Percentiles rank a stretch among this genome's conserved stretches.
Evolutionary conservation across 2,329 filamentous ascomycete species (phyloP).

Genomic region (Epichloe typhina): DNA sequence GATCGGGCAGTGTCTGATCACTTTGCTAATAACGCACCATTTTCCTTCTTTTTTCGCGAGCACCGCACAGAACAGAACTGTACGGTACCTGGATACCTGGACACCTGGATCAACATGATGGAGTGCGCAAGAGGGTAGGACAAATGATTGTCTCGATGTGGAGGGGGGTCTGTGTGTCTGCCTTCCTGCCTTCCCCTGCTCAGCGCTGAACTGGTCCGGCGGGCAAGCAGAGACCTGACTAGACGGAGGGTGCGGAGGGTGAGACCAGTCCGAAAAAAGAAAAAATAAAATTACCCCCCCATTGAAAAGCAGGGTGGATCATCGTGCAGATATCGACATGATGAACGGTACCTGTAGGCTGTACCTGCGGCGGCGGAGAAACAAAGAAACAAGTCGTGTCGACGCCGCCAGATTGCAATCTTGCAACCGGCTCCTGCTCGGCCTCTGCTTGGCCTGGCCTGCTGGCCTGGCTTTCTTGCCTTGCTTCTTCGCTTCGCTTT

Average conservation of each 20-base stretch:
- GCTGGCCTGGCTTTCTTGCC: neutral
- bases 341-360: constrained; percentile 14
- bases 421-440: too few species aligned
- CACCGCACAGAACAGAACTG: neutral
- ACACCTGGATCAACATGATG: constrained; percentile 19
- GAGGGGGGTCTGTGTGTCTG: constrained; percentile 21
- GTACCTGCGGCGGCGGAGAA: constrained; percentile 17
- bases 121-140: constrained; percentile 14
- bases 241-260: constrained; percentile 13
- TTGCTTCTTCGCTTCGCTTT: constrained; percentile 4
- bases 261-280: constrained; percentile 1
- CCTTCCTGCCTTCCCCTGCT: constrained; percentile 16
- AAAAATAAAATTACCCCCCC: neutral
- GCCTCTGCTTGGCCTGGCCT: too few species aligned
- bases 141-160: constrained; percentile 20
- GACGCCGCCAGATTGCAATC: constrained; percentile 3
- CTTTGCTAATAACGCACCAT: constrained; percentile 15
- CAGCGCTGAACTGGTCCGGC: constrained; percentile 1
- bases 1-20: constrained; percentile 11
- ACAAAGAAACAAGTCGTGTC: constrained; percentile 8
- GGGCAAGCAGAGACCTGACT: constrained; percentile 4
- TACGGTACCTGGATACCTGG: constrained; percentile 14
- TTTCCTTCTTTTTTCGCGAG: constrained; percentile 15
- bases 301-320: constrained; percentile 11
- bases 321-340: constrained; percentile 17